Conservation (phyloP, 345 rosid species). For the Cardamine chenopodiifolia region DNA sequence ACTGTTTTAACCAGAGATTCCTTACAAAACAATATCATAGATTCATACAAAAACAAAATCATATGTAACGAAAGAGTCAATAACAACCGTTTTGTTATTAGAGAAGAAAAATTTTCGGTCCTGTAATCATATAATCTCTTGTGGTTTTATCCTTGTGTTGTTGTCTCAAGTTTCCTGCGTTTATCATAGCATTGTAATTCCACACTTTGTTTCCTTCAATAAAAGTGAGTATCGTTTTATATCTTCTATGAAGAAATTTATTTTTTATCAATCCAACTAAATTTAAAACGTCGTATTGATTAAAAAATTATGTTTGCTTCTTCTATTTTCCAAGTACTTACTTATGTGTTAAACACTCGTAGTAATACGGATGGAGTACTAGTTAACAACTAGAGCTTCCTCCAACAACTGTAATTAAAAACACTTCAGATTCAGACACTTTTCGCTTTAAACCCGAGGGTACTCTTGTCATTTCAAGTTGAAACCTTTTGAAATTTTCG, state of each 20-base stretch:
- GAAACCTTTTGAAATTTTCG: constrained; percentile 30
- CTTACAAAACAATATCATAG: not conserved
- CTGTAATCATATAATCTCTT: constrained; percentile 5
- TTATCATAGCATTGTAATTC: not conserved
- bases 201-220: not conserved
- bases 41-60: not conserved
- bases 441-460: constrained; percentile 2
- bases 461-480: constrained; percentile 8
- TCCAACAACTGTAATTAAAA: constrained; percentile 12
- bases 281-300: not conserved
- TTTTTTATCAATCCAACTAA: not conserved
- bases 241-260: not conserved
- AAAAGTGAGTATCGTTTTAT: not conserved
- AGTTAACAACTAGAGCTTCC: constrained; percentile 1
- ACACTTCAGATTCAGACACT: constrained; percentile 12
- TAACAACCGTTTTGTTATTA: not conserved
- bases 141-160: constrained; percentile 6
- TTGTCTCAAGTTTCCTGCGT: not conserved
- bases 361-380: not conserved
- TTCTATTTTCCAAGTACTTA: not conserved
- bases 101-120: not conserved
- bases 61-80: constrained; percentile 22
- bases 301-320: not conserved
- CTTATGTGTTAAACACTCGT: not conserved
- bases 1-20: not conserved